Evolutionary conservation across 768 basidiomycete species (phyloP).

Genomic region (Lentinula raphanica): DNA sequence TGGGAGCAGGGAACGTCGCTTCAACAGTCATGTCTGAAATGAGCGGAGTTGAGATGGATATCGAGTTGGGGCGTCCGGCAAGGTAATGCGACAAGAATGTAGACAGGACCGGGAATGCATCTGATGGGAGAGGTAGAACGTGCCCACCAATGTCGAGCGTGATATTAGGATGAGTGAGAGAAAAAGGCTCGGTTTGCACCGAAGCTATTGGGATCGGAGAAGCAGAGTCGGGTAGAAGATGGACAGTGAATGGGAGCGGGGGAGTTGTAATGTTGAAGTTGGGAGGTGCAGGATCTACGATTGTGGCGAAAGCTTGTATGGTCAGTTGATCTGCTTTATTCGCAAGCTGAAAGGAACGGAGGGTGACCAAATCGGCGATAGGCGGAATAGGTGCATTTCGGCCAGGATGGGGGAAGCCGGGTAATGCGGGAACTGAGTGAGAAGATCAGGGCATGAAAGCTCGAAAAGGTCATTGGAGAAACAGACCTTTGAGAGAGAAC

Average conservation of each 20-base stretch:
- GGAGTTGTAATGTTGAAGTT: slow-evolving; percentile 47
- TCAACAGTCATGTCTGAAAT: slow-evolving; percentile 42
- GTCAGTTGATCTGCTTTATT: slow-evolving; percentile 29
- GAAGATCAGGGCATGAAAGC: not conserved
- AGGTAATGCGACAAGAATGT: slow-evolving; percentile 62
- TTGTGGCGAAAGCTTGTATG: slow-evolving; percentile 49
- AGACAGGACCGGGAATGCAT: slow-evolving; percentile 43
- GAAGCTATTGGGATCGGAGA: slow-evolving; percentile 44
- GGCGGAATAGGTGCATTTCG: slow-evolving; percentile 45
- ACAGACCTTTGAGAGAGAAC: slow-evolving; percentile 47
- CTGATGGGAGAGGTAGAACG: slow-evolving; percentile 46
- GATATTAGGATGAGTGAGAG: slow-evolving; percentile 63
- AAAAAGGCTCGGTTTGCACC: slow-evolving; percentile 50
- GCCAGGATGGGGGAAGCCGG: slow-evolving; percentile 62
- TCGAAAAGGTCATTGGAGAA: slow-evolving; percentile 20
- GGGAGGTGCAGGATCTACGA: slow-evolving; percentile 52
- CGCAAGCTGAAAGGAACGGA: slow-evolving; percentile 47
- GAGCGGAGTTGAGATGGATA: slow-evolving; percentile 54
- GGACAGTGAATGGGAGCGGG: slow-evolving; percentile 57
- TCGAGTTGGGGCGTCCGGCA: slow-evolving; percentile 48
- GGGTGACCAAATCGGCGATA: slow-evolving; percentile 52
- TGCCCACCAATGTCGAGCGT: slow-evolving; percentile 51
- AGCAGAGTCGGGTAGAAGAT: slow-evolving; percentile 24
- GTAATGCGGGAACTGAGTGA: slow-evolving; percentile 56
- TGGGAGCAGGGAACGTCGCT: slow-evolving; percentile 60